Evolutionary conservation across 2,329 filamentous ascomycete species (phyloP).

Genomic region (Aspergillus carbonarius): DNA sequence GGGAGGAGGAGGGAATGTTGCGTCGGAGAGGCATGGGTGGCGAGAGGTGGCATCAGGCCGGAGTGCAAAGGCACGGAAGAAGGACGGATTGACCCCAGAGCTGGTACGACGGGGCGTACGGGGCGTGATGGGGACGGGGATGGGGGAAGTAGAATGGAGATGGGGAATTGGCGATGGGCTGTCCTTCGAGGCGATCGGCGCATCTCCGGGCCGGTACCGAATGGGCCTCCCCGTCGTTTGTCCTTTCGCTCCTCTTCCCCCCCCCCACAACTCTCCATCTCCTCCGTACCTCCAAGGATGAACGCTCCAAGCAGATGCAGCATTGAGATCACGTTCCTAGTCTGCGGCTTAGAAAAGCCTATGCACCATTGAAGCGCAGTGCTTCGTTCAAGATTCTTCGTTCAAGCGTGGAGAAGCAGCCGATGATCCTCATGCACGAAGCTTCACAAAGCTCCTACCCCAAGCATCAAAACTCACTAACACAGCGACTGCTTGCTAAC

Average conservation of each 20-base stretch:
- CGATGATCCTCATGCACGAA: neutral
- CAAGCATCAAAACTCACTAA: neutral
- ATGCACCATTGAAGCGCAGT: too few relatives aligned
- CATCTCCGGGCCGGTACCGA: constrained; percentile 5
- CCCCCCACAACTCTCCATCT: neutral
- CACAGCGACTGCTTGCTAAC: neutral
- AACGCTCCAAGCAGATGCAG: too few relatives aligned
- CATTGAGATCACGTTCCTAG: too few relatives aligned
- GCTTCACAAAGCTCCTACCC: neutral
- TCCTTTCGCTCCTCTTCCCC: neutral
- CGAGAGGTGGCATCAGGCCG: constrained; percentile 7
- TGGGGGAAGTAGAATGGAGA: neutral
- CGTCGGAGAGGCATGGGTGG: constrained; percentile 26
- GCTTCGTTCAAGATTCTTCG: too few relatives aligned
- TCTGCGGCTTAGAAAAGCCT: too few relatives aligned
- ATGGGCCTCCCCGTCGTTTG: neutral
- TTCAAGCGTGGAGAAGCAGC: too few relatives aligned
- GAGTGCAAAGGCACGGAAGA: constrained; percentile 3
- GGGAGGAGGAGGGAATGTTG: constrained; percentile 39
- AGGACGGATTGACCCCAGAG: neutral
- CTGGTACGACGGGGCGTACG: neutral
- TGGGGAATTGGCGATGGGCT: neutral
- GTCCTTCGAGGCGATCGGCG: neutral
- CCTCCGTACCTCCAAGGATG: too few relatives aligned
- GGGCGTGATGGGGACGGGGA: neutral